Percentiles rank a stretch among this genome's conserved stretches.
These are phyloP conservation scores for Blastobotrys illinoisensis DNA, from an alignment of 1,139 yeast species.

Conservation along the genomic window DNA sequence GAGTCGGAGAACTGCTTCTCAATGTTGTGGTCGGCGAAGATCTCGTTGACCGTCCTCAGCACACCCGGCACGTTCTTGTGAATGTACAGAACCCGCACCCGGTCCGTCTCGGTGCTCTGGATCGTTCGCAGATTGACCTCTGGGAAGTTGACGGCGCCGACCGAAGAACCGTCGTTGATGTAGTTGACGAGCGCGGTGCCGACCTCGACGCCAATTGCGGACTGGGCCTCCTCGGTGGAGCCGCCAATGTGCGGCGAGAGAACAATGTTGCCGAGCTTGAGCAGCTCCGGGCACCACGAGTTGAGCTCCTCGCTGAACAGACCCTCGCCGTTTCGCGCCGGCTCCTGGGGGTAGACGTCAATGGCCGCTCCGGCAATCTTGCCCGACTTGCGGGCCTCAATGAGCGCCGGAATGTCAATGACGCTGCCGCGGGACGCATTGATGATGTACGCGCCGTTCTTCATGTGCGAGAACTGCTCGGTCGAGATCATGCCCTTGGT, in stretches of 20 bases:
- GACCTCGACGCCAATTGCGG: constrained; percentile 96
- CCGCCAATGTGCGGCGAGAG: constrained; percentile 99
- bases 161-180: constrained; percentile 94
- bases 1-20: constrained; percentile 98
- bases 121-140: constrained; percentile 90
- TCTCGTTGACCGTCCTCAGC: constrained; percentile 92
- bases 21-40: constrained; percentile 89
- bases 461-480: constrained; percentile 94
- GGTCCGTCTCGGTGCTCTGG: constrained; percentile 77
- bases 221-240: constrained; percentile 98
- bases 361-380: constrained; percentile 96
- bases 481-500: constrained; percentile 86
- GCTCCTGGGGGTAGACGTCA: constrained; percentile 96
- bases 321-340: constrained; percentile 91
- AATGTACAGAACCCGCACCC: constrained; percentile 88
- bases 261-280: constrained; percentile 79
- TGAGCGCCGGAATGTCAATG: constrained; percentile 89
- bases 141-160: constrained; percentile 98
- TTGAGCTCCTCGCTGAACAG: constrained; percentile 69
- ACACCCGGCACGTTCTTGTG: constrained; percentile 99
- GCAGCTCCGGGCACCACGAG: constrained; percentile 77
- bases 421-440: constrained; percentile 98
- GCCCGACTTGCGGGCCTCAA: constrained; percentile 87
- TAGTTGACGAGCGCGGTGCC: constrained; percentile 80
- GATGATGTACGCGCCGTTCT: constrained; percentile 88